Evolutionary conservation across 2,329 filamentous ascomycete genomes (phyloP).

Genomic region (Pseudogymnoascus sp.): DNA sequence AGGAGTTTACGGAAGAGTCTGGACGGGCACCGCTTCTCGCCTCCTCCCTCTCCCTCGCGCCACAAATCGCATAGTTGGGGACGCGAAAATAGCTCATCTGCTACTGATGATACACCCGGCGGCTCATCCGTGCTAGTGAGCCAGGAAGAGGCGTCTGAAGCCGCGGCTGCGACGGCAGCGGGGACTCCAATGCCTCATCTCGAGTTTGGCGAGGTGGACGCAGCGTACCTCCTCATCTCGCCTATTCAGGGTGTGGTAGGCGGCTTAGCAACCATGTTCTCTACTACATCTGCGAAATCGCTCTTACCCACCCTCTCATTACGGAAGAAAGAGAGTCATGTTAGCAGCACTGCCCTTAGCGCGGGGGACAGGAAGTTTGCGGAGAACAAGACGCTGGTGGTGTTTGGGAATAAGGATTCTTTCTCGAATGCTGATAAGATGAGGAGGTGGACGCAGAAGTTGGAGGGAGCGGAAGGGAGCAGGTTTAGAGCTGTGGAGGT

Average conservation of each 20-base stretch:
- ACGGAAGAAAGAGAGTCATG: conserved; percentile 16
- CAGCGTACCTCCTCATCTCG: conserved; percentile 58
- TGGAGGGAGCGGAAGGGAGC: conserved; percentile 29
- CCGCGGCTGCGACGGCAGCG: background rate
- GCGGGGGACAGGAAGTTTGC: conserved; percentile 46
- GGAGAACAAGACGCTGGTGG: conserved; percentile 51
- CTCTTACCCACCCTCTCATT: conserved; percentile 17
- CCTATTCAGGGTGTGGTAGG: conserved; percentile 54
- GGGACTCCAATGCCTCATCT: conserved; percentile 12
- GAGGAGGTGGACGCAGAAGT: conserved; percentile 52
- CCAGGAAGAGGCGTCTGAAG: background rate
- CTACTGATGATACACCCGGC: conserved; percentile 3
- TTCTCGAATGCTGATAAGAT: conserved; percentile 63
- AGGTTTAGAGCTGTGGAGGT: conserved; percentile 37
- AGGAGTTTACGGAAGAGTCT: conserved; percentile 21
- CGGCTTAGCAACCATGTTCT: conserved; percentile 49
- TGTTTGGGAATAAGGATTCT: conserved; percentile 68
- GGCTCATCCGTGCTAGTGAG: conserved; percentile 10
- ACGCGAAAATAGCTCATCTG: conserved; percentile 21
- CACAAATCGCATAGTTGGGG: conserved; percentile 27
- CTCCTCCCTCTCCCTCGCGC: conserved; percentile 15
- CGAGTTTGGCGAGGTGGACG: conserved; percentile 23
- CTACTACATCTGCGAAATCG: conserved; percentile 17
- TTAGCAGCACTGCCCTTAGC: conserved; percentile 20
- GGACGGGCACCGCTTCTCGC: conserved; percentile 13